Evolutionary conservation across 2,329 filamentous ascomycete species (phyloP), one percentile per base, ranked within the genome.

Genomic region (Lasiodiplodia hormozganensis): DNA sequence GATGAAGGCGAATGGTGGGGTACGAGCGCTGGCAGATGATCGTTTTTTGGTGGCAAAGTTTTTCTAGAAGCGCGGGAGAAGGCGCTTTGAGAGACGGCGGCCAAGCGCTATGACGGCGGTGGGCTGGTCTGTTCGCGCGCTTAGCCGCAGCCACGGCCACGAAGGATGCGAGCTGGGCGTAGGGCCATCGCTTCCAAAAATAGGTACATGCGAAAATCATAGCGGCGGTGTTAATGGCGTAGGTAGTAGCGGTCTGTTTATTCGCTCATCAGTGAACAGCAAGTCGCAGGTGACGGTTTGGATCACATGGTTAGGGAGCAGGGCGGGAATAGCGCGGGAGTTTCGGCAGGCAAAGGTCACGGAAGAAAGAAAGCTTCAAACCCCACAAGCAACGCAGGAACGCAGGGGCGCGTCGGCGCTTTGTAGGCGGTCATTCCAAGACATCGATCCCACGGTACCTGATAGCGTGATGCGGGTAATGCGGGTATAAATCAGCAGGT

Each of bases 41-140:
- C 51, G 11, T 12, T 11, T 11, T n/a, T n/a, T 56, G 14, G 10
- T n/a, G 28, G 53, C 53, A 36, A 43, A 25, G 14, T 43, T 10
- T n/a, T 52, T 64, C 60, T 52, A 36, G 60, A 64, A 64, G 16
- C 2, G 40, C 60, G 60, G 60, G 43, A 64, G 60, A 64, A 64
- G 60, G 7, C 36, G 5, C 28, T 2, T 2, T 11, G 23, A 10
- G 2, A 7, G 47, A n/a, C 1, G 43, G 28, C 28, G 28, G 31
- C 43, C 18, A 12, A 23, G 31, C n/a, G 36, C 4, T 10, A 57
- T 36, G 34, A 28, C 23, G 52, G 28, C 18, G 23, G 53, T 10
- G 28, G 16, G 28, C 7, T 31, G 14, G 28, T 8, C 28, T 34
- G 23, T 31, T 18, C 11, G 53, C 53, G 53, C 28, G 31, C 31